Percentiles rank a stretch among this genome's conserved stretches.
These are phyloP conservation scores for Mycena floridula DNA, from an alignment of 768 basidiomycete species.

Conservation along the genomic window DNA sequence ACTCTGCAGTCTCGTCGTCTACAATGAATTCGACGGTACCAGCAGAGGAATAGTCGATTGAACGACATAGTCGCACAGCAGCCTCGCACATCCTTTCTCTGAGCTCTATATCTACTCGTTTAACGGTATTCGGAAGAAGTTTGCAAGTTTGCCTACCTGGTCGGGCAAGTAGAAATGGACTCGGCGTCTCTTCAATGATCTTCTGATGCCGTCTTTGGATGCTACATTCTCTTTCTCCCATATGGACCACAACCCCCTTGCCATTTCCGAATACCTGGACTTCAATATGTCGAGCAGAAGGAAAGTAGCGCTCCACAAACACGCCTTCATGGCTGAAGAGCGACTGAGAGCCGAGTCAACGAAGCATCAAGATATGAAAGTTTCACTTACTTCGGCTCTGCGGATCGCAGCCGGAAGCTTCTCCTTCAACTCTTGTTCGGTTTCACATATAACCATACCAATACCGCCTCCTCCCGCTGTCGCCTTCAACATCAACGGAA, in stretches of 20 bases:
- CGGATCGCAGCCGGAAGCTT: slow-evolving; percentile 30
- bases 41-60: slow-evolving; percentile 52
- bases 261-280: slow-evolving; percentile 71
- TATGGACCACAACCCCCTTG: slow-evolving; percentile 46
- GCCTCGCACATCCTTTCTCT: slow-evolving; percentile 44
- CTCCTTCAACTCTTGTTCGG: slow-evolving; percentile 28
- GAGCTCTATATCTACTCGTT: slow-evolving; percentile 25
- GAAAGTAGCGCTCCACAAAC: slow-evolving; percentile 56
- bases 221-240: slow-evolving; percentile 69
- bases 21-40: slow-evolving; percentile 68
- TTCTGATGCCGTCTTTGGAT: slow-evolving; percentile 69
- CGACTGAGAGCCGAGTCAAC: too few relatives aligned
- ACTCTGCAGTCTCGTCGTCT: slow-evolving; percentile 41
- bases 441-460: slow-evolving; percentile 51
- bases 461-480: slow-evolving; percentile 68
- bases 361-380: neutral
- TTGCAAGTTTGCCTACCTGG: slow-evolving; percentile 31
- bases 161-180: slow-evolving; percentile 44
- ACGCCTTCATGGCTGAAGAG: slow-evolving; percentile 46
- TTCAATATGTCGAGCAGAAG: slow-evolving; percentile 56
- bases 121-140: neutral
- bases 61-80: slow-evolving; percentile 41
- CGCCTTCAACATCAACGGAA: slow-evolving; percentile 61
- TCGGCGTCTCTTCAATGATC: slow-evolving; percentile 64
- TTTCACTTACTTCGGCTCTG: slow-evolving; percentile 37